Evolutionary conservation across 2,329 filamentous ascomycete species (phyloP).

Genomic region (Arthrobotrys conoides): DNA sequence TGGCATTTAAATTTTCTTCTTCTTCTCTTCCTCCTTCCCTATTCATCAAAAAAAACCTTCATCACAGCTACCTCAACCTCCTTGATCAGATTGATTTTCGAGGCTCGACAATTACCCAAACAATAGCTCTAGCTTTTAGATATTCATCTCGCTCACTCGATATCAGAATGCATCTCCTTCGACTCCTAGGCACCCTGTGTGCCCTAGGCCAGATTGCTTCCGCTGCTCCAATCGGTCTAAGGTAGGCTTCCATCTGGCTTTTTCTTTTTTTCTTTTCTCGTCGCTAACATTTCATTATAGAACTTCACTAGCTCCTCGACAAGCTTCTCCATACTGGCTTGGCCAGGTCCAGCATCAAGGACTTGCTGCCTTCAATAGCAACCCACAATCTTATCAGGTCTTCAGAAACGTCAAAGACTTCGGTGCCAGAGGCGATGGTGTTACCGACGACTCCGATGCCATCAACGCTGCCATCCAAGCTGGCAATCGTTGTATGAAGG

Average conservation of each 20-base stretch:
- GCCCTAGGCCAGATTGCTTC: constrained; percentile 44
- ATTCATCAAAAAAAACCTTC: constrained; percentile 29
- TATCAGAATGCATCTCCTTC: constrained; percentile 48
- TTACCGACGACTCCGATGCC: constrained; percentile 69
- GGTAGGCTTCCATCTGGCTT: constrained; percentile 16
- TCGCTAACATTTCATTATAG: constrained; percentile 22
- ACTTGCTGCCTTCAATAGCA: constrained; percentile 68
- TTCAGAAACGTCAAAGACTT: constrained; percentile 71
- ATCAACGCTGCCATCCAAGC: constrained; percentile 69
- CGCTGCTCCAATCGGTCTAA: constrained; percentile 36
- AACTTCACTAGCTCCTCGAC: constrained; percentile 26
- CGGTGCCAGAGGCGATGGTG: constrained; percentile 69
- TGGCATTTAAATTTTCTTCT: background rate
- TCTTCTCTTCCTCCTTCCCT: background rate
- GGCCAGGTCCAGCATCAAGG: constrained; percentile 68
- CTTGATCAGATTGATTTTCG: constrained; percentile 32
- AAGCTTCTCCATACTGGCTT: constrained; percentile 64
- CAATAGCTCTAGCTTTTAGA: background rate
- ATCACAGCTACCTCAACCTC: constrained; percentile 20
- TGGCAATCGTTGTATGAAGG: constrained; percentile 68
- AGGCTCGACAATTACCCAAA: constrained; percentile 18
- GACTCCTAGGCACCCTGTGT: constrained; percentile 47
- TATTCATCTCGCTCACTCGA: constrained; percentile 33
- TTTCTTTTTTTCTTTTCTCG: background rate
- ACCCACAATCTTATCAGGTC: constrained; percentile 67